These are phyloP conservation scores for Cladophialophora psammophila DNA, from an alignment of 2,329 filamentous ascomycete species.

Conservation along the genomic window DNA sequence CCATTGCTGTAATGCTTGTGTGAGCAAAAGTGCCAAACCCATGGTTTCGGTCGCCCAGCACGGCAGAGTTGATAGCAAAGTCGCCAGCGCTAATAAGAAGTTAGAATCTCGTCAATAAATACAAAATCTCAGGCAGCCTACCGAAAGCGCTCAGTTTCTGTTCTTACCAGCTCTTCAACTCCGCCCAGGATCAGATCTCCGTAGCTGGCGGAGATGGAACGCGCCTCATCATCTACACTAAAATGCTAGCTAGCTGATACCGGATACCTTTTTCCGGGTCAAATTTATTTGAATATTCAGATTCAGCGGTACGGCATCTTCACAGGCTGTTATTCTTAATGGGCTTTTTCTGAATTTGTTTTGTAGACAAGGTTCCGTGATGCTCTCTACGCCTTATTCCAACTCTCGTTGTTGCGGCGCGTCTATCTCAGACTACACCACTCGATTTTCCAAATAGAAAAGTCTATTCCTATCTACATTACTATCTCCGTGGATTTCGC, in stretches of 20 bases:
- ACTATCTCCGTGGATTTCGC: slow-evolving; percentile 7
- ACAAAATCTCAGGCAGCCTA: neutral
- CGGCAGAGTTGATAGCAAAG: neutral
- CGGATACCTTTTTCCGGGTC: neutral
- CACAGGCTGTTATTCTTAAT: neutral
- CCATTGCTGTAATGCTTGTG: neutral
- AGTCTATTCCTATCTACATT: neutral
- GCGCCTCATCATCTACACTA: neutral
- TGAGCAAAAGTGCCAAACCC: neutral
- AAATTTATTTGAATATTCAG: neutral
- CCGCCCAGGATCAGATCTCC: neutral
- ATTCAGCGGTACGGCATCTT: neutral
- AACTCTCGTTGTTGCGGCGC: neutral
- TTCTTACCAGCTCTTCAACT: neutral
- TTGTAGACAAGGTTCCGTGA: neutral
- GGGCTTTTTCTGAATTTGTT: neutral
- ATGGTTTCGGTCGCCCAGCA: neutral
- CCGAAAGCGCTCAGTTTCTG: neutral
- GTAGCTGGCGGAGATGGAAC: neutral
- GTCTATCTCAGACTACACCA: neutral
- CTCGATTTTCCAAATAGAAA: neutral
- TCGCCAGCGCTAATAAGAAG: neutral
- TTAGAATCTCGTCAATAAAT: neutral
- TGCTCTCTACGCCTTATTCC: neutral
- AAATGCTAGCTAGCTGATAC: neutral